phyloP scores from a whole-genome alignment of 2,329 filamentous ascomycete species.

The Phoma sp. region DNA sequence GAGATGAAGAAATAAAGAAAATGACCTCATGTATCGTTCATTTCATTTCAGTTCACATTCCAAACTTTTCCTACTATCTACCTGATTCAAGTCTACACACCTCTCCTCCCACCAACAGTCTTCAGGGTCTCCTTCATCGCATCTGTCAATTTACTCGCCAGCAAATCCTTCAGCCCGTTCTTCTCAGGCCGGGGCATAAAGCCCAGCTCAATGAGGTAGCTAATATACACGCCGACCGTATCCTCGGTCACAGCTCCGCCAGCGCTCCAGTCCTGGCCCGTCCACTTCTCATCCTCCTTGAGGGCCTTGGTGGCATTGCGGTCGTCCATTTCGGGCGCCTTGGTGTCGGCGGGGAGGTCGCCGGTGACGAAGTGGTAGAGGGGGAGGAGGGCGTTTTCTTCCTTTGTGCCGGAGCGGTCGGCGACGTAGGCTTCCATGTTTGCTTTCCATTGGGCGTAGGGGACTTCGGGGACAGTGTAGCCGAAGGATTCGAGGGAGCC shows the following conservation, averaged over 20 bases:
- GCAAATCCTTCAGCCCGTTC: slow-evolving; percentile 38
- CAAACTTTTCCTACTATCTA: too few species aligned
- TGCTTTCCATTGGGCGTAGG: slow-evolving; percentile 73
- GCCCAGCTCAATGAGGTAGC: slow-evolving; percentile 68
- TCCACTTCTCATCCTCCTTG: slow-evolving; percentile 67
- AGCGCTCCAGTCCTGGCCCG: slow-evolving; percentile 63
- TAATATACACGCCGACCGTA: slow-evolving; percentile 68
- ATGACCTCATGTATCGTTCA: too few species aligned
- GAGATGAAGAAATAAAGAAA: too few species aligned
- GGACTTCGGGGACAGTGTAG: slow-evolving; percentile 71
- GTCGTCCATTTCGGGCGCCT: slow-evolving; percentile 78
- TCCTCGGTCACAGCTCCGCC: slow-evolving; percentile 66
- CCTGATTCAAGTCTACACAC: too few species aligned
- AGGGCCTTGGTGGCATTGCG: slow-evolving; percentile 71
- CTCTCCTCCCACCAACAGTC: slow-evolving; percentile 42
- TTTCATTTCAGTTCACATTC: too few species aligned
- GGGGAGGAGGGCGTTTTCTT: slow-evolving; percentile 73
- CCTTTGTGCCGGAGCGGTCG: slow-evolving; percentile 61
- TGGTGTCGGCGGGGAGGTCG: slow-evolving; percentile 73
- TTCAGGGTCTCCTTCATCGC: slow-evolving; percentile 45
- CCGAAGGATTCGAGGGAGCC: slow-evolving; percentile 74
- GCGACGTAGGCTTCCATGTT: slow-evolving; percentile 74
- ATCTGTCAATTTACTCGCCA: slow-evolving; percentile 37
- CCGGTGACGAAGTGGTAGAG: slow-evolving; percentile 76
- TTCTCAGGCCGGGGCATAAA: slow-evolving; percentile 61